phyloP scores from a whole-genome alignment of 2,329 filamentous ascomycete species.

The Pseudogymnoascus sp. region DNA sequence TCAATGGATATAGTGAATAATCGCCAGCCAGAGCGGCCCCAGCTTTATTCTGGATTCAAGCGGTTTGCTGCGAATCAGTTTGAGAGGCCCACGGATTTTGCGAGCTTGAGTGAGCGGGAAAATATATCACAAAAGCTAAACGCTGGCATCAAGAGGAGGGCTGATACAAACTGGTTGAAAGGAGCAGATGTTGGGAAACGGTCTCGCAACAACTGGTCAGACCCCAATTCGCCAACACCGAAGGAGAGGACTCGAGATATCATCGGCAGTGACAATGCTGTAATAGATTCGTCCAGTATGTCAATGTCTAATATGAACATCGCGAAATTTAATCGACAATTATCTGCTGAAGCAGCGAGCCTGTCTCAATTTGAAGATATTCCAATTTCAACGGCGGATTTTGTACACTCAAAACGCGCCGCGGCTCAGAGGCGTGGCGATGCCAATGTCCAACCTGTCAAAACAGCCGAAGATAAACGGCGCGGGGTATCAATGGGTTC shows the following conservation, averaged over 20 bases:
- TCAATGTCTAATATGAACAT: background rate
- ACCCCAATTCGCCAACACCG: constrained; percentile 25
- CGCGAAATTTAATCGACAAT: background rate
- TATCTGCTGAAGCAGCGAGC: background rate
- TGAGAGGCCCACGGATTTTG: background rate
- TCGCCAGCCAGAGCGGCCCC: background rate
- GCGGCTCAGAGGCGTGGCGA: background rate
- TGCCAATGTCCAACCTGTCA: background rate
- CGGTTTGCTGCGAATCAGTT: background rate
- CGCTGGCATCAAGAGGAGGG: constrained; percentile 7
- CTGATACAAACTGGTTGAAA: constrained; percentile 25
- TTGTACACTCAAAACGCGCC: background rate
- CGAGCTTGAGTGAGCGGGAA: background rate
- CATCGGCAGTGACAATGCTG: background rate
- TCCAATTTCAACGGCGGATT: background rate
- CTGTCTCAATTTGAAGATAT: background rate
- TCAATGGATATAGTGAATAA: background rate
- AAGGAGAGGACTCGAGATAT: background rate
- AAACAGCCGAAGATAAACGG: background rate
- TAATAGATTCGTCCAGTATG: background rate
- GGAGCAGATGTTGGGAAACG: constrained; percentile 25
- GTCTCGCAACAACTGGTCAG: constrained; percentile 23
- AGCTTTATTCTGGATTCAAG: background rate
- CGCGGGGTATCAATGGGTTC: no score
- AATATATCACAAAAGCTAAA: constrained; percentile 1